Conservation (phyloP, 2,329 filamentous ascomycete species). For the Neonectria neomacrospora region DNA sequence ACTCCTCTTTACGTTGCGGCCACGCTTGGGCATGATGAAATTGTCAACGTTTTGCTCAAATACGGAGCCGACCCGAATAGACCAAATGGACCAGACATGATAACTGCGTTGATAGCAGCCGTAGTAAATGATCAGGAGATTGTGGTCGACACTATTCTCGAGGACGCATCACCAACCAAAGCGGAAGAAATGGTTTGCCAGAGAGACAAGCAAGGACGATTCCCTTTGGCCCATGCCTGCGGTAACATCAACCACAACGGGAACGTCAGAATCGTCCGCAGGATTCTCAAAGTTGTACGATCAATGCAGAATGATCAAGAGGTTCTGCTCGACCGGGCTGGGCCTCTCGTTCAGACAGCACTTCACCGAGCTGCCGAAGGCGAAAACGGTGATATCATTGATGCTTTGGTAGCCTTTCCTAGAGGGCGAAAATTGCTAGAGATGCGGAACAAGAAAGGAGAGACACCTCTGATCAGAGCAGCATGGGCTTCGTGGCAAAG, state of each 20-base stretch:
- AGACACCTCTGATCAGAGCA: not conserved
- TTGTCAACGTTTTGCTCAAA: not conserved
- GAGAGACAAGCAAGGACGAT: not conserved
- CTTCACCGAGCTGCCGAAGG: conserved; percentile 2
- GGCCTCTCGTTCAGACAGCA: not conserved
- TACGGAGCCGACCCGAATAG: not conserved
- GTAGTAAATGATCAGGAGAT: not conserved
- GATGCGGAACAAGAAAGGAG: not conserved
- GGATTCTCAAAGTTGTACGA: conserved; percentile 4
- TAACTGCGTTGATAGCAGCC: not conserved
- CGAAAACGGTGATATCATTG: not conserved
- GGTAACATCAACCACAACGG: not conserved
- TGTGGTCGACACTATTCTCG: not conserved
- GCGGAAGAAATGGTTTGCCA: not conserved
- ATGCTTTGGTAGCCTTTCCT: not conserved
- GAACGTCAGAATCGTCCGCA: not conserved
- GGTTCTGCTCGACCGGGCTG: not conserved
- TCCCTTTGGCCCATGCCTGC: not conserved
- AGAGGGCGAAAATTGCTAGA: not conserved
- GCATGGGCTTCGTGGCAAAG: not conserved
- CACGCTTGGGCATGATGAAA: not conserved
- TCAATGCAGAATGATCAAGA: not conserved
- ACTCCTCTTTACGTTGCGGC: conserved; percentile 2
- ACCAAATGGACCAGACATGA: not conserved
- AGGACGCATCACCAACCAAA: not conserved